Base-by-base conservation (phyloP, 192 early-diverging fungal species). In the Podila clonocystis region DNA sequence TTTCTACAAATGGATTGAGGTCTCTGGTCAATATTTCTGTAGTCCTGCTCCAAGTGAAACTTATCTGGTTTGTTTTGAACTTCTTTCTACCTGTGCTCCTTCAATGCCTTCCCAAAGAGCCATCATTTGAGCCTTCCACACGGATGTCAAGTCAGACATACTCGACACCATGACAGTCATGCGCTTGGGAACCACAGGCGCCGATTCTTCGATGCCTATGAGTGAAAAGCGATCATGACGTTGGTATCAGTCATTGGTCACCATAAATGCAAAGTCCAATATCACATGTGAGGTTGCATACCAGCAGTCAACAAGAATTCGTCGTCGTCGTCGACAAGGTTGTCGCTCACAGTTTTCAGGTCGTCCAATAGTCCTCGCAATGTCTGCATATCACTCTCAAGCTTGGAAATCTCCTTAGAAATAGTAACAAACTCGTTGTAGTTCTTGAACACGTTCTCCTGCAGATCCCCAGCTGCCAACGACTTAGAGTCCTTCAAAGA, bases 351-450 rank as follows among this genome's bases (percentile, higher is more conserved):
- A 20, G 67, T 74, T 13, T 83, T 87, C 26, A 96, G 66, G 62
- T 96, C 92, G 64, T 89, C 85, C 34, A 96, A 73, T 50, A 94
- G 74, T 38, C 87, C 88, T 17, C 93, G 88, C 28, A 96, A 70
- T 0, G 83, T 70, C 33, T 95, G 82, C 84, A 96, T 91, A 74
- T 95, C 94, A 49, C 89, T 87, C 83, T 94, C 93, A 60, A 95
- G 83, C 62, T 89, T 89, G 45, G 86, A 86, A 48, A 96, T 95
- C 65, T 96, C 95, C 62, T 96, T 94, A 36, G 93, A 94, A 58
- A 96, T 96, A 36, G 86, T 87, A 19, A 96, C 93, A 76, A 96
- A 96, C 68, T 95, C 93, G 50, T 82, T 89, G 72, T 96, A 96
- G 76, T 96, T 96, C 60, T 86, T 86, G 82, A 91, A 94, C 12